These are phyloP conservation scores for Abelmoschus esculentus DNA, from an alignment of 345 rosid species.

Conservation along the genomic window DNA sequence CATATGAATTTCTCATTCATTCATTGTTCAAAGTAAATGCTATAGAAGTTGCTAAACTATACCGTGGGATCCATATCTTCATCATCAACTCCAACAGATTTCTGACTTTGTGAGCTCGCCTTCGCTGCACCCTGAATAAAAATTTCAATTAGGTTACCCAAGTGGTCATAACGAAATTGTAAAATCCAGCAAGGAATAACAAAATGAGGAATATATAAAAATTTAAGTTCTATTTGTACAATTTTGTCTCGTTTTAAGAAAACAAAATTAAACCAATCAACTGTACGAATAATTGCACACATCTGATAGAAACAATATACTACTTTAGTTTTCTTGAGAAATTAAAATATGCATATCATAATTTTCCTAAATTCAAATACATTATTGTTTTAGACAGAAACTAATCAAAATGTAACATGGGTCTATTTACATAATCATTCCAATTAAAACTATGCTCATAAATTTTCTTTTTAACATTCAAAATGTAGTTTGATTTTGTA, in stretches of 20 bases:
- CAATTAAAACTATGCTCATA: neutral
- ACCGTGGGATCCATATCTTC: constrained; percentile 99
- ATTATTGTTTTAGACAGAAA: neutral
- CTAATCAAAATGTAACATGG: neutral
- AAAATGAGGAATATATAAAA: neutral
- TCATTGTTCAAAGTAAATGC: neutral
- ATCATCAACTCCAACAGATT: constrained; percentile 58
- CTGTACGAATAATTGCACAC: neutral
- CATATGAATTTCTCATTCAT: neutral
- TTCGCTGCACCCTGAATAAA: constrained; percentile 32
- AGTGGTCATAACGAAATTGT: neutral
- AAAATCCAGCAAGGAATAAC: neutral
- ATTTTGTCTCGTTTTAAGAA: neutral
- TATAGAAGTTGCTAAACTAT: neutral
- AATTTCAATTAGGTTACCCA: neutral
- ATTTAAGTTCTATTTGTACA: neutral
- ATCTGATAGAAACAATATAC: neutral
- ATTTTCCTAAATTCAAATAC: neutral
- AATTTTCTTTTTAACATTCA: neutral
- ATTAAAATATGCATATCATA: neutral
- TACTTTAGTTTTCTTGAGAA: neutral
- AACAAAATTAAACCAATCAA: neutral
- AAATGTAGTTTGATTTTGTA: neutral
- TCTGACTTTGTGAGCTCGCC: constrained; percentile 32
- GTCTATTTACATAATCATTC: neutral